These are phyloP conservation scores for Anisodus tanguticus DNA, from an alignment of 257 asterid genomes.

Conservation along the genomic window DNA sequence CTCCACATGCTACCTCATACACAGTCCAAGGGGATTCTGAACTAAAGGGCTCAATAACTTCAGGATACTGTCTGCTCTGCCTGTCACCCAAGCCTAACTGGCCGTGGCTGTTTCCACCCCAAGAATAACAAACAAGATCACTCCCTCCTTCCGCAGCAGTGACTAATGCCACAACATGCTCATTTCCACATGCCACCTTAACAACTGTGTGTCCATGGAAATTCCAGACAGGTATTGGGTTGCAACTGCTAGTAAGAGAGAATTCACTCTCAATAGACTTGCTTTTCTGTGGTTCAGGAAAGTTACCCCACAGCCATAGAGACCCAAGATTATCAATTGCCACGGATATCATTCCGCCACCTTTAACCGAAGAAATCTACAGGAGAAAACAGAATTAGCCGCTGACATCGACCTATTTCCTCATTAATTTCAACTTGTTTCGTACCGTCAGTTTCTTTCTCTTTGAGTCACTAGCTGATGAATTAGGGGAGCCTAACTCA, in stretches of 20 bases:
- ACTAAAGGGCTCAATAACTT: conserved; percentile 57
- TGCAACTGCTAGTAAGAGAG: conserved; percentile 49
- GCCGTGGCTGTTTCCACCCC: conserved; percentile 90
- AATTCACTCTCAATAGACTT: conserved; percentile 48
- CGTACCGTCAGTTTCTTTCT: conserved; percentile 64
- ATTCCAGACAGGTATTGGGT: conserved; percentile 73
- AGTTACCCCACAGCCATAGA: conserved; percentile 94
- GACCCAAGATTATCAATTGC: conserved; percentile 78
- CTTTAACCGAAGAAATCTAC: conserved; percentile 73
- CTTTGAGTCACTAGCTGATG: conserved; percentile 42
- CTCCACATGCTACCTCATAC: conserved; percentile 81
- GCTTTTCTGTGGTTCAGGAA: conserved; percentile 58
- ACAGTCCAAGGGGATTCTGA: conserved; percentile 67
- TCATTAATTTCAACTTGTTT: conserved; percentile 14
- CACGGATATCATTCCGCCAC: conserved; percentile 94
- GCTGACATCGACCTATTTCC: not conserved
- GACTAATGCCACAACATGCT: conserved; percentile 81
- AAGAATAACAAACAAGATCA: conserved; percentile 73
- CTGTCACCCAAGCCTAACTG: conserved; percentile 90
- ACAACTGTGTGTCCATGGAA: conserved; percentile 88
- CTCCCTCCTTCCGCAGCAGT: conserved; percentile 72
- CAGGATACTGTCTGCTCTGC: conserved; percentile 61
- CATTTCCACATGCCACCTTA: conserved; percentile 88
- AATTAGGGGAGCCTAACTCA: conserved; percentile 59
- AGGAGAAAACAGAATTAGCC: conserved; percentile 29